Conservation (phyloP, 1,139 yeast genomes). For the Candida sanyaensis region DNA sequence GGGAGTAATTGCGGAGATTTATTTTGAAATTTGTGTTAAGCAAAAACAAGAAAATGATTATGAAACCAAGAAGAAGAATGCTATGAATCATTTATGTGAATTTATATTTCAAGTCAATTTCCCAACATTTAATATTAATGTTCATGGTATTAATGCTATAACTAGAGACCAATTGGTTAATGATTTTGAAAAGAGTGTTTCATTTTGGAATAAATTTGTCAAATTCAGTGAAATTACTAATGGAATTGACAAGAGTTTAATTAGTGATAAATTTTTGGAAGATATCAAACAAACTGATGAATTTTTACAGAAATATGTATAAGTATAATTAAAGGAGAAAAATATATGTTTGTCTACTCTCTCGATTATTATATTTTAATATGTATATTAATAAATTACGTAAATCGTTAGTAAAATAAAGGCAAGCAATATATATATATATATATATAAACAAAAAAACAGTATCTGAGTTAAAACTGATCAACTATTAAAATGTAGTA, state of each 20-base stretch:
- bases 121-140: conserved; percentile 44
- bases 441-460: background rate
- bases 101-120: conserved; percentile 41
- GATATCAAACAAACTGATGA: conserved; percentile 43
- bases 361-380: background rate
- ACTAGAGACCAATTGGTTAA: conserved; percentile 34
- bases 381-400: background rate
- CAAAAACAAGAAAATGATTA: conserved; percentile 19
- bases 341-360: background rate
- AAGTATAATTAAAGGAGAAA: background rate
- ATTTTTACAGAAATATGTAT: conserved; percentile 37
- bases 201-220: conserved; percentile 45
- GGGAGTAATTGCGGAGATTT: conserved; percentile 47
- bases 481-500: too few species aligned
- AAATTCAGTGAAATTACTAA: conserved; percentile 37
- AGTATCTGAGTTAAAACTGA: too few species aligned
- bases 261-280: conserved; percentile 32
- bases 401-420: background rate
- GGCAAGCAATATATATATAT: background rate
- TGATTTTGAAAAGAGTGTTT: conserved; percentile 43
- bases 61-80: conserved; percentile 27
- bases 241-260: conserved; percentile 33
- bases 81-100: conserved; percentile 39
- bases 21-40: conserved; percentile 39
- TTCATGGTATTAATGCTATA: conserved; percentile 44